Conservation (phyloP, 306 rosid genomes). For the Vicia sativa region DNA sequence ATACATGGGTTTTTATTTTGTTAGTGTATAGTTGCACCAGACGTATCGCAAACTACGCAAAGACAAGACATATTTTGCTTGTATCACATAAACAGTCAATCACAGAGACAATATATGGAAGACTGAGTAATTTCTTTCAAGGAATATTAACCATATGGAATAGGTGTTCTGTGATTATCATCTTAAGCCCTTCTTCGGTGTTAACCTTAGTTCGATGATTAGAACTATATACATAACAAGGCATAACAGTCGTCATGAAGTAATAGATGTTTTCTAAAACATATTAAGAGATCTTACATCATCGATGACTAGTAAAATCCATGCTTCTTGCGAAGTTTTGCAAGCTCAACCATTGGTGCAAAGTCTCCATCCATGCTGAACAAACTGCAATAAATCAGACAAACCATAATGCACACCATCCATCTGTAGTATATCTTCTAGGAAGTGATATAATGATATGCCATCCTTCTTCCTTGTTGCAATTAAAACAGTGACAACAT, state of each 20-base stretch:
- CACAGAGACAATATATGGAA: conserved; percentile 3
- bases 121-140: neutral
- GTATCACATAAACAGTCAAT: conserved; percentile 13
- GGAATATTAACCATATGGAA: neutral
- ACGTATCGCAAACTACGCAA: neutral
- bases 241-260: conserved; percentile 19
- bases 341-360: conserved; percentile 84
- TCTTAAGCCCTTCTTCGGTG: neutral
- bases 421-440: neutral
- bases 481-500: too few species aligned
- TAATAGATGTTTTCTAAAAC: conserved; percentile 31
- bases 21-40: conserved; percentile 21
- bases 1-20: conserved; percentile 24
- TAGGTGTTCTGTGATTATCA: neutral
- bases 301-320: conserved; percentile 81
- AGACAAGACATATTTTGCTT: conserved; percentile 19
- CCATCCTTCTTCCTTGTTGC: neutral
- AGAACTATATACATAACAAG: conserved; percentile 21
- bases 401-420: conserved; percentile 29
- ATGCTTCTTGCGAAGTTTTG: conserved; percentile 72
- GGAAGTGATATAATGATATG: neutral
- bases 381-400: conserved; percentile 60
- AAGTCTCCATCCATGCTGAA: conserved; percentile 99
- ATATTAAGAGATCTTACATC: conserved; percentile 66
- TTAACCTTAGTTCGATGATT: conserved; percentile 13